phyloP scores from a whole-genome alignment of 2,329 filamentous ascomycete species.

The Phialophora expanda region DNA sequence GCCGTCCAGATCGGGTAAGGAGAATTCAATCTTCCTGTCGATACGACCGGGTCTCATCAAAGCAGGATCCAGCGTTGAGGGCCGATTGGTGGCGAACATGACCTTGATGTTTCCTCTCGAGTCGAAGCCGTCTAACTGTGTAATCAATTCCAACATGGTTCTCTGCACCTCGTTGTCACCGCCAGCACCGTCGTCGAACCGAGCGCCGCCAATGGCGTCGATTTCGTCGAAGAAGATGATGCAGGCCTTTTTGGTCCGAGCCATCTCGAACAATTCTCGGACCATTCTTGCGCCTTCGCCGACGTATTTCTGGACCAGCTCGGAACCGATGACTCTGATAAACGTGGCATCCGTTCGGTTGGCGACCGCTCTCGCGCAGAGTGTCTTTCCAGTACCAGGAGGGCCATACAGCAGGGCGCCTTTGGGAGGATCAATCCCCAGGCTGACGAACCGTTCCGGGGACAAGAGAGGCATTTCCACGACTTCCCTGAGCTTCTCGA shows the following conservation, averaged over 20 bases:
- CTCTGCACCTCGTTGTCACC: constrained; percentile 97
- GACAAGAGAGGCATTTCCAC: constrained; percentile 98
- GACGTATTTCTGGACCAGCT: constrained; percentile 98
- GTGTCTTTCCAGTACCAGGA: constrained; percentile 97
- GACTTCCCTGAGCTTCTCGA: constrained; percentile 97
- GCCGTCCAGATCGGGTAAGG: constrained; percentile 93
- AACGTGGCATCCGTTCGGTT: constrained; percentile 98
- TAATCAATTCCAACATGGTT: constrained; percentile 98
- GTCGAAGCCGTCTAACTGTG: constrained; percentile 95
- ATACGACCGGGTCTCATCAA: constrained; percentile 83
- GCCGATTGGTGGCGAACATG: constrained; percentile 98
- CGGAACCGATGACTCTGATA: constrained; percentile 96
- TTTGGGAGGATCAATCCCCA: constrained; percentile 99
- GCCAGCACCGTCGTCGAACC: constrained; percentile 94
- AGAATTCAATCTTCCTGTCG: constrained; percentile 98
- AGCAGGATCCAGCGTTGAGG: constrained; percentile 93
- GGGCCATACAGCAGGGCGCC: constrained; percentile 95
- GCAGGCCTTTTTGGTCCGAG: constrained; percentile 97
- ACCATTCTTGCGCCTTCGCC: constrained; percentile 99
- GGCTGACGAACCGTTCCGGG: constrained; percentile 94
- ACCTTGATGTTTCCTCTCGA: constrained; percentile 98
- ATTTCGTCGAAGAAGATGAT: constrained; percentile 99
- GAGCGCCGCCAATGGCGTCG: constrained; percentile 91
- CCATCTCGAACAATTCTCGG: constrained; percentile 98
- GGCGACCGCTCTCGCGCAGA: constrained; percentile 94